Conservation (phyloP, 495 filamentous ascomycete species). For the Cercophora samala region DNA sequence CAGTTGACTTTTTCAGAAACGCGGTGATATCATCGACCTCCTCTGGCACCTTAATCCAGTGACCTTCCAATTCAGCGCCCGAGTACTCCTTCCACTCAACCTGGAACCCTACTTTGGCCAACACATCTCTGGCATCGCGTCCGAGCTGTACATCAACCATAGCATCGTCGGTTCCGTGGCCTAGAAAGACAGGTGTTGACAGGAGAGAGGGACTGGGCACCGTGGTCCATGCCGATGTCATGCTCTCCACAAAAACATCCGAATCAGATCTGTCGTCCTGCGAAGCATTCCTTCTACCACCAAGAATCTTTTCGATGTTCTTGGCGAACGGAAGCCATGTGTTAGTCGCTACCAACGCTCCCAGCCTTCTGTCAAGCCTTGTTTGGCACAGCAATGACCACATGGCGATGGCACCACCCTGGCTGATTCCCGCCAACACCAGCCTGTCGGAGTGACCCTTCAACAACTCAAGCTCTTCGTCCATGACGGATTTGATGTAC, state of each 20-base stretch:
- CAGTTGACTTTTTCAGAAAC: constrained; percentile 15
- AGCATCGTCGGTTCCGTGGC: constrained; percentile 23
- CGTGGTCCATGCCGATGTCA: constrained; percentile 7
- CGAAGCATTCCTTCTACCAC: not conserved
- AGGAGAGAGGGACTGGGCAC: not conserved
- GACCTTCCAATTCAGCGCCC: constrained; percentile 22
- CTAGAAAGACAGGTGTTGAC: constrained; percentile 17
- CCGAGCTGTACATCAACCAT: constrained; percentile 23
- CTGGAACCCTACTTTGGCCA: constrained; percentile 15
- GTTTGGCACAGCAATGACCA: constrained; percentile 34
- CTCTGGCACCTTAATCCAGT: constrained; percentile 28
- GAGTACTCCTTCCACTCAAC: constrained; percentile 25
- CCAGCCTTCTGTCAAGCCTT: constrained; percentile 14
- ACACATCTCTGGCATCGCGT: constrained; percentile 10
- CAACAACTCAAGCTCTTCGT: constrained; percentile 12
- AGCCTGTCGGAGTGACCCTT: constrained; percentile 4
- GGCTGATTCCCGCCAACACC: constrained; percentile 52
- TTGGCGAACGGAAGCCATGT: constrained; percentile 50
- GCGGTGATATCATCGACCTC: constrained; percentile 25
- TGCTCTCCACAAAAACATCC: constrained; percentile 11
- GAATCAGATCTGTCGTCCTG: not conserved
- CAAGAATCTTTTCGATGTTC: constrained; percentile 7
- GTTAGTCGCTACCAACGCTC: constrained; percentile 49
- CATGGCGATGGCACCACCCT: constrained; percentile 50
- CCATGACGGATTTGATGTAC: constrained; percentile 16